Base-by-base conservation (phyloP, 495 filamentous ascomycete genomes). In the Aspergillus kassunensis region DNA sequence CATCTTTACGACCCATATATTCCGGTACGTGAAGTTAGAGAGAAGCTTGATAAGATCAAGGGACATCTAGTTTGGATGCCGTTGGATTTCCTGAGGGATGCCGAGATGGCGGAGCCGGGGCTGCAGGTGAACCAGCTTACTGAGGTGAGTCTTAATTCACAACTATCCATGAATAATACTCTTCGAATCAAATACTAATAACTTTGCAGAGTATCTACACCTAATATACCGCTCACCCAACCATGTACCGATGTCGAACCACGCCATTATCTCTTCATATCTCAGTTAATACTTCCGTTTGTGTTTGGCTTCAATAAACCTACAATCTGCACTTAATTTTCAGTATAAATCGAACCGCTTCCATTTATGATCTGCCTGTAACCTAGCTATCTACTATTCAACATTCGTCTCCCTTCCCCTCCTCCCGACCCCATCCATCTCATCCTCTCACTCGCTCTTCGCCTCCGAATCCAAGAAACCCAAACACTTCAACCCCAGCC, bases 61-160 rank as follows among this genome's bases (percentile, higher is more conserved):
- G 93, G 92, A 0, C 93, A 97, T 75, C 65, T 98, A 23, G 91
- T 98, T 0, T 97, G 92, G 92, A 89, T 96, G 86, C 91, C 90
- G 41, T 61, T 97, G 57, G 82, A 92, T 34, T 97, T 95, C 61
- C 67, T 97, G 60, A 72, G 76, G 53, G 87, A 96, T 57, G 91
- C 86, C 0, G 77, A 86, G 57, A 93, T 97, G 92, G 92, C 91
- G 0, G 93, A 97, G 73, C 85, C 80, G 60, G 93, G 92, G 0
- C 58, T 91, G 71, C 76, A 83, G 61, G 76, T 91, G 52, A 91
- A 91, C 67, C 67, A 75, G 15, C 82, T 77, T 57, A 91, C 87
- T 0, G 86, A 90, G 74, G 73, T 75, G 56, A 65, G 70, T 59
- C 37, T 11, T 4, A 18, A 19, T 10, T 36, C 9, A 13, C 29